Evolutionary conservation across 2,329 filamentous ascomycete genomes (phyloP).

Genomic region (Phoma sp.): DNA sequence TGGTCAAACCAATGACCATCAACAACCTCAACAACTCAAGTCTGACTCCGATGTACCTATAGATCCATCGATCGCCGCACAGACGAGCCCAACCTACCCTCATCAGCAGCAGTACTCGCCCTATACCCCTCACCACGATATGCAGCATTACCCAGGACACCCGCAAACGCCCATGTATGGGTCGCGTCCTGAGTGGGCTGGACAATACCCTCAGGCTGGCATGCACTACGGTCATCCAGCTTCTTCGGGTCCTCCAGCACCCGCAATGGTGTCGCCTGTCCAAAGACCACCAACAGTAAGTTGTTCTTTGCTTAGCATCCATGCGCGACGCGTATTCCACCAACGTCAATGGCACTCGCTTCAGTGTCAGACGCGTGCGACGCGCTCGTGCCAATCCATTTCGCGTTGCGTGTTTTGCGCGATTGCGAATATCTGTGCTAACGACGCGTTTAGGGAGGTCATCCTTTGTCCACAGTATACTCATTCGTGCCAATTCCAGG

Average conservation of each 20-base stretch:
- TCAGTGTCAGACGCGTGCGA: background rate
- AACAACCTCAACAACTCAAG: constrained; percentile 72
- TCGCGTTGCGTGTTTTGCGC: background rate
- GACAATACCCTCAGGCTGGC: constrained; percentile 59
- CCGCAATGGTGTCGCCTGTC: constrained; percentile 66
- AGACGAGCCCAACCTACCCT: constrained; percentile 89
- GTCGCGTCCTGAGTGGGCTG: constrained; percentile 74
- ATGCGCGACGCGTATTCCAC: background rate
- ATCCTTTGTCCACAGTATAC: constrained; percentile 79
- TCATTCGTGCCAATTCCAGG: constrained; percentile 98
- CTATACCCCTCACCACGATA: constrained; percentile 84
- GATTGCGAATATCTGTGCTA: constrained; percentile 10
- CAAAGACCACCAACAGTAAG: constrained; percentile 69
- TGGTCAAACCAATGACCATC: constrained; percentile 74
- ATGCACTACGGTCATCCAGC: constrained; percentile 62
- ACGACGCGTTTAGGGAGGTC: constrained; percentile 53
- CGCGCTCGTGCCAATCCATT: background rate
- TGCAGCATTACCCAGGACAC: constrained; percentile 76
- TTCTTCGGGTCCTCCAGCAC: constrained; percentile 63
- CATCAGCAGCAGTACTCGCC: constrained; percentile 83
- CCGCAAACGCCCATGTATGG: constrained; percentile 69
- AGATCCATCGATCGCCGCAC: constrained; percentile 97
- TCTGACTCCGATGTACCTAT: constrained; percentile 98
- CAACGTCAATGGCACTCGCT: background rate
- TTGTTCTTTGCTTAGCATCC: constrained; percentile 25